Percentiles rank a stretch among this genome's conserved stretches.
Conservation (phyloP, 306 rosid species). For the Acacia acuminata region DNA sequence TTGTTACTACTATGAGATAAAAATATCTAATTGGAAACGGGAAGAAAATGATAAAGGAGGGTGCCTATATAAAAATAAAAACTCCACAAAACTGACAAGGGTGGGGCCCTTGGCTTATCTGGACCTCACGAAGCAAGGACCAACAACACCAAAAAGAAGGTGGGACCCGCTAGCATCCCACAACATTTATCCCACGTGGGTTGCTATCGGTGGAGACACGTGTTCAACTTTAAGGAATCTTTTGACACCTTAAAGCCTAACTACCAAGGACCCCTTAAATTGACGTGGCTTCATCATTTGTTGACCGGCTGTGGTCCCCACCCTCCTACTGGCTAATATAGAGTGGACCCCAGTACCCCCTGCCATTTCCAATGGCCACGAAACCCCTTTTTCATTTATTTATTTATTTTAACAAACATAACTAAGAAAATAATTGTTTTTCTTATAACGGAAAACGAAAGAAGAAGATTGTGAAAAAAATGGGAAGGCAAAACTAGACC, state of each 20-base stretch:
- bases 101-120: conserved; percentile 25
- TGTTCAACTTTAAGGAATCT: conserved; percentile 38
- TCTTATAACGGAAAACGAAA: not conserved
- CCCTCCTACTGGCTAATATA: conserved; percentile 8
- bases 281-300: conserved; percentile 42
- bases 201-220: conserved; percentile 8
- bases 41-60: not conserved
- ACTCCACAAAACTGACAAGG: not conserved
- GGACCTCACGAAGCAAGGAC: conserved; percentile 34
- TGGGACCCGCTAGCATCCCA: conserved; percentile 33
- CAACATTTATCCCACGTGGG: conserved; percentile 44
- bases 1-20: not conserved
- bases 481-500: not conserved
- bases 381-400: not conserved
- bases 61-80: not conserved
- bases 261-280: conserved; percentile 11
- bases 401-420: not conserved
- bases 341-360: conserved; percentile 35
- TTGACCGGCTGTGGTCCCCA: conserved; percentile 48
- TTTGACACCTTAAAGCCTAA: conserved; percentile 23
- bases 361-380: conserved; percentile 31
- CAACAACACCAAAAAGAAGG: not conserved
- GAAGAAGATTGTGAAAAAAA: not conserved
- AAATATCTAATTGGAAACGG: not conserved
- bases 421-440: not conserved